Evolutionary conservation across 2,329 filamentous ascomycete species (phyloP), one percentile per base, ranked within the genome.

Genomic region (Whalleya microplaca): DNA sequence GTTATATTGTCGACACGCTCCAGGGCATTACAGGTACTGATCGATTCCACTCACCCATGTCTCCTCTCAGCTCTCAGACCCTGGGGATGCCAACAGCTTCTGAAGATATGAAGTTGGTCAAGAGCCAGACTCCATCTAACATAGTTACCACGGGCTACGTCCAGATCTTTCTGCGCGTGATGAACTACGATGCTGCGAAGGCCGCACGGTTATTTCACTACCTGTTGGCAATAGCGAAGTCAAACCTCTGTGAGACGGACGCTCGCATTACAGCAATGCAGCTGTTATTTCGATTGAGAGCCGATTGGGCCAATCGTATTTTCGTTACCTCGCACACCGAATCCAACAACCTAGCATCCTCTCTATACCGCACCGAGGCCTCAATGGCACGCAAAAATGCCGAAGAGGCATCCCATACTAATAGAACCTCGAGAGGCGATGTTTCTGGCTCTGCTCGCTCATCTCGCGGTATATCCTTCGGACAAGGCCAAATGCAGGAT

Each of bases 261-360:
- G 87, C 89, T 49, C 87, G 90, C 6, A 76, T 95, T 21, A 87
- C 86, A 12, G 87, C 88, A 2, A 84, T 93, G 79, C 92, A 91
- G 66, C 75, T 94, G 43, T 77, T 97, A 2, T 94, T 96, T 70
- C 86, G 93, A 43, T 77, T 97, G 27, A 85, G 93, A 56, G 91
- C 92, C 20, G 92, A 96, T 72, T 91, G 89, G 70, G 85, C 89
- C 9, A 85, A 93, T 63, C 84, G 87, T 44, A 82, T 97, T 3
- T 91, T 89, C 55, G 78, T 96, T 51, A 86, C 86, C 7, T 75
- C 84, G 32, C 83, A 85, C 27, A 85, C 88, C 1, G 91, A 96
- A 69, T 89, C 86, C 23, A 85, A 88, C 62, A 85, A 85, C 51
- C 78, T 96, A 21, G 91, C 92, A 23, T 82, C 85, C 16, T 82